Evolutionary conservation across 2,329 filamentous ascomycete genomes (phyloP).

Genomic region (Claviceps sp.): DNA sequence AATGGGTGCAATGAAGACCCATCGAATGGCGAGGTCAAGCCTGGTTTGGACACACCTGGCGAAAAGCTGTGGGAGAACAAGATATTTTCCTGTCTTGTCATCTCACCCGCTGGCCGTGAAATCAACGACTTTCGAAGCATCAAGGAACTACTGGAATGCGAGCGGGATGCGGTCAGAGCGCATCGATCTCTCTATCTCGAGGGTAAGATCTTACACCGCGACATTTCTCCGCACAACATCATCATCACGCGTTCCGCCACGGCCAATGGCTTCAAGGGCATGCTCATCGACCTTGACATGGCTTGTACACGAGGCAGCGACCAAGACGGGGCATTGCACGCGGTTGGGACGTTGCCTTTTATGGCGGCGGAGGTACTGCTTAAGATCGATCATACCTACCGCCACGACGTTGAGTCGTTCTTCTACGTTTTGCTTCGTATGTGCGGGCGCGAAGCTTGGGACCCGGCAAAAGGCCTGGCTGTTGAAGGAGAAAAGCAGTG

Average conservation of each 20-base stretch:
- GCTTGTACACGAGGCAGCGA: conserved; percentile 9
- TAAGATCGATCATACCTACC: conserved; percentile 14
- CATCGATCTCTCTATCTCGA: conserved; percentile 3
- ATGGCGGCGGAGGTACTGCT: conserved; percentile 22
- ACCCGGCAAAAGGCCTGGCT: not conserved
- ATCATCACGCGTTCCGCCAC: conserved; percentile 1
- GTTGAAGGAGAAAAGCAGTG: not conserved
- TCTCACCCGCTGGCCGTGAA: conserved; percentile 5
- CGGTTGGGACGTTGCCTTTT: conserved; percentile 18
- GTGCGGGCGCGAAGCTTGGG: conserved; percentile 7
- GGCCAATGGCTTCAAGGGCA: conserved; percentile 13
- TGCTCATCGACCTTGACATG: conserved; percentile 12
- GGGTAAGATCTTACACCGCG: conserved; percentile 4
- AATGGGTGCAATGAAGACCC: not conserved
- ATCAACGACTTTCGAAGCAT: conserved; percentile 2
- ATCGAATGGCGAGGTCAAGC: conserved; percentile 2
- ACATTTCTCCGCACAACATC: conserved; percentile 3
- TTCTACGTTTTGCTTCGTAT: conserved; percentile 10
- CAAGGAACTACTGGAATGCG: not conserved
- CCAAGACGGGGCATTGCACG: conserved; percentile 12
- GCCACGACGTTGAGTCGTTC: conserved; percentile 7
- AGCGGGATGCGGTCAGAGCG: conserved; percentile 5
- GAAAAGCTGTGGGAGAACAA: conserved; percentile 7
- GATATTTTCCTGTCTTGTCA: conserved; percentile 4
- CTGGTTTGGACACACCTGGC: conserved; percentile 5